Evolutionary conservation across 345 rosid species (phyloP).

Genomic region (Bruguiera parviflora): DNA sequence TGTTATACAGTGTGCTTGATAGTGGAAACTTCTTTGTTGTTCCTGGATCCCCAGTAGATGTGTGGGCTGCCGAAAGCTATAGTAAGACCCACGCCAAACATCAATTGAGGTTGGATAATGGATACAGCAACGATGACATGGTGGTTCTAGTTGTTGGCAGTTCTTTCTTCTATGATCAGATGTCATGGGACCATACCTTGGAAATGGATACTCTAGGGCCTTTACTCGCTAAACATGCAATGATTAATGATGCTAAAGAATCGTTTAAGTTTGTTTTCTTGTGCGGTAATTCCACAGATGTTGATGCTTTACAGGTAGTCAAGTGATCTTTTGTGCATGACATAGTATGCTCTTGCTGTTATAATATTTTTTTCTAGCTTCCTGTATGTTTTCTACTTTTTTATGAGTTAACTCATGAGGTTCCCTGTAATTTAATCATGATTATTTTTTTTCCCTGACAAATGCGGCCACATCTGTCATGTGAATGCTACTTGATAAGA

Average conservation of each 20-base stretch:
- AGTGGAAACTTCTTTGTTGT: slow-evolving; percentile 93
- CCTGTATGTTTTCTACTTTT: not conserved
- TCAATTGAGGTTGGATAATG: slow-evolving; percentile 57
- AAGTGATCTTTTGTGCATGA: slow-evolving; percentile 14
- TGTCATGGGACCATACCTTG: slow-evolving; percentile 82
- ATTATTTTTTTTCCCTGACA: not conserved
- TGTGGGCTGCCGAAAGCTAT: slow-evolving; percentile 86
- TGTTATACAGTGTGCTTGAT: slow-evolving; percentile 88
- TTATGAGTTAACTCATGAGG: no score
- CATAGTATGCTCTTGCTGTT: not conserved
- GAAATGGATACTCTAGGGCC: slow-evolving; percentile 81
- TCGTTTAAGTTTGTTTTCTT: slow-evolving; percentile 77
- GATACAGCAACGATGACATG: slow-evolving; percentile 58
- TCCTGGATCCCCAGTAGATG: slow-evolving; percentile 88
- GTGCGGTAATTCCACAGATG: slow-evolving; percentile 76
- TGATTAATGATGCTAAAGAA: slow-evolving; percentile 52
- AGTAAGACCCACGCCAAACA: slow-evolving; percentile 51
- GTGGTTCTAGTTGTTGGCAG: slow-evolving; percentile 81
- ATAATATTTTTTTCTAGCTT: not conserved
- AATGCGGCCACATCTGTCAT: not conserved
- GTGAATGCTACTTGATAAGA: not conserved
- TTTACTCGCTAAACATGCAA: slow-evolving; percentile 66
- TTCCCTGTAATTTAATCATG: not conserved
- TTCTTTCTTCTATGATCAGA: slow-evolving; percentile 64
- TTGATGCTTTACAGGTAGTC: slow-evolving; percentile 75